Base-by-base conservation (phyloP, 306 rosid species). In the Corylus heterophylla region DNA sequence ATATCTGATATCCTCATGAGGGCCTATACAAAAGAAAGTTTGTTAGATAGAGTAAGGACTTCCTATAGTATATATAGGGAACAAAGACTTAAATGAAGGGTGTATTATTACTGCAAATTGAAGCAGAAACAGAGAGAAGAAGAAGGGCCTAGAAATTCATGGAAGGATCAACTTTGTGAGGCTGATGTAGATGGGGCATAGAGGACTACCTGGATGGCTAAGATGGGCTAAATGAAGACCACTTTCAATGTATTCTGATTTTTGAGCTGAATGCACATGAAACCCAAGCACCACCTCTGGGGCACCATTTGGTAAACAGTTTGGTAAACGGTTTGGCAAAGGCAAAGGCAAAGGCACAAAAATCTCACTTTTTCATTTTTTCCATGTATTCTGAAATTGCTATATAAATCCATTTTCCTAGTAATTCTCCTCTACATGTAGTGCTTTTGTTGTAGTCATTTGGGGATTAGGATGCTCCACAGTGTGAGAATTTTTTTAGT, bases 1-100 rank as follows among this genome's bases (percentile, higher is more conserved):
- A 14, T 16, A 59, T 59, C 78, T 44, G 69, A 12, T 44, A 27
- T 44, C 69, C 67, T 61, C 11, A 63, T 63, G n/a, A 63, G 69
- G 69, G 16, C 17, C 31, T 35, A 6, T 31, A 29, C 17, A 31
- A 62, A 63, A 63, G 17, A 7, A 31, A 31, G 29, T 35, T 14
- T 7, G 42, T 0, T 63, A 0, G 39, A 14, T 35, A 56, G 20
- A 54, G n/a, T 1, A 63, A 35, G 59, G 22, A 54, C 59, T 54
- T 54, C 3, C 9, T 17, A 54, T 8, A 54, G 54, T 54, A 54
- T 54, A 18, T 54, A 4, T 54, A 54, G 8, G 59, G 42, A 29
- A 31, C 45, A 63, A 29, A 9, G 45, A 35, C 45, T 2, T 13
- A 63, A 63, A 63, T 63, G 69, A 31, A 6, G 6, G 20, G 42